Conservation (phyloP, 2,329 filamentous ascomycete genomes). For the Scedosporium boydii region DNA sequence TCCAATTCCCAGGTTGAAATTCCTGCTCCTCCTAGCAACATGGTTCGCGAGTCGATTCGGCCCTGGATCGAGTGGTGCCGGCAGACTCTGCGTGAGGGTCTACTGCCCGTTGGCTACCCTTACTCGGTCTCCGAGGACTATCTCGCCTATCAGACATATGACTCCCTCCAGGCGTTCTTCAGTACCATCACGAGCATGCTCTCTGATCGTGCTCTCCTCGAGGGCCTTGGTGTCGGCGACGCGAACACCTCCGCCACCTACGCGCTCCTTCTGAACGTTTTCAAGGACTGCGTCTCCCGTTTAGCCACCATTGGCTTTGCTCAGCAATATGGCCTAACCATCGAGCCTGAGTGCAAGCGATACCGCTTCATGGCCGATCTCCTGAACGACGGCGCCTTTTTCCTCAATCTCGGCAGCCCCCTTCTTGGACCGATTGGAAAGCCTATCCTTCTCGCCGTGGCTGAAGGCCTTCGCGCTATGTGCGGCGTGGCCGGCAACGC, state of each 20-base stretch:
- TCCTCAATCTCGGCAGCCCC: slow-evolving; percentile 77
- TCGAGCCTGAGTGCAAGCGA: slow-evolving; percentile 85
- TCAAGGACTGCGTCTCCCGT: slow-evolving; percentile 73
- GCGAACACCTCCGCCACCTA: slow-evolving; percentile 68
- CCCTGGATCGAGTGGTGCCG: slow-evolving; percentile 23
- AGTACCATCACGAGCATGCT: slow-evolving; percentile 73
- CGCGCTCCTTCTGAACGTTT: slow-evolving; percentile 71
- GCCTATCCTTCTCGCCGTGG: slow-evolving; percentile 36
- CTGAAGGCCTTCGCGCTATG: slow-evolving; percentile 47
- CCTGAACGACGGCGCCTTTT: slow-evolving; percentile 78
- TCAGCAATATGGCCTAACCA: slow-evolving; percentile 67
- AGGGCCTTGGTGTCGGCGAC: slow-evolving; percentile 75
- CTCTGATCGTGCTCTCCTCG: slow-evolving; percentile 71
- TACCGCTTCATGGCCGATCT: slow-evolving; percentile 81
- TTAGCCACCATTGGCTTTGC: slow-evolving; percentile 82
- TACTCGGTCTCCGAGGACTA: slow-evolving; percentile 82
- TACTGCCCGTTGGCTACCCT: slow-evolving; percentile 81
- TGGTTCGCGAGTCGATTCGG: slow-evolving; percentile 15
- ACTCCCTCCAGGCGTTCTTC: slow-evolving; percentile 77
- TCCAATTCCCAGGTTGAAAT: not conserved
- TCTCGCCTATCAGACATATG: slow-evolving; percentile 58
- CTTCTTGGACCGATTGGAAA: slow-evolving; percentile 50
- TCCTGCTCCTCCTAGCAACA: not conserved
- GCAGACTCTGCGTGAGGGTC: slow-evolving; percentile 52
- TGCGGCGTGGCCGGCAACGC: slow-evolving; percentile 88